Evolutionary conservation across 1,284 basidiomycete genomes (phyloP).

Genomic region (Pseudozyma flocculosa): DNA sequence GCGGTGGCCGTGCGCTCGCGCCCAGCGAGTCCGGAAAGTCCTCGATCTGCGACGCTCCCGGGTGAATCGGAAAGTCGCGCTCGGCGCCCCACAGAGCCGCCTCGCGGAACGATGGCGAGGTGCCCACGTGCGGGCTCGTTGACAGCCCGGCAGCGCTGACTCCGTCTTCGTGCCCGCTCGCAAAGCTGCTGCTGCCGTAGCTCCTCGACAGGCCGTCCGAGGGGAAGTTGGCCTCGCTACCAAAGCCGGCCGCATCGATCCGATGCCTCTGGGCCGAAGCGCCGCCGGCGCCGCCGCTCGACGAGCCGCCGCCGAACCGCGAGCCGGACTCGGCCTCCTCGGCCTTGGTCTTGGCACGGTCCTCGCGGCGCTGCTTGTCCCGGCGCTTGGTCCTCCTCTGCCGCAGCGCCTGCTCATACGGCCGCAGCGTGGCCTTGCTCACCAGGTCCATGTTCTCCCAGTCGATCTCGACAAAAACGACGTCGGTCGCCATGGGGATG

Average conservation of each 20-base stretch:
- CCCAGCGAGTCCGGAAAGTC: conserved; percentile 44
- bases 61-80: conserved; percentile 50
- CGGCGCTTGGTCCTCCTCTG: conserved; percentile 38
- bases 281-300: conserved; percentile 13
- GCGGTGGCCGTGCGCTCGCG: no score
- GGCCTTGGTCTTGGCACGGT: conserved; percentile 45
- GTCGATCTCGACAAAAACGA: conserved; percentile 90
- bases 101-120: conserved; percentile 48
- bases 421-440: conserved; percentile 33
- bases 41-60: conserved; percentile 31
- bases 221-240: conserved; percentile 29
- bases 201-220: conserved; percentile 35
- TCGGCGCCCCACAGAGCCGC: conserved; percentile 53
- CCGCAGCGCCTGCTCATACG: conserved; percentile 47
- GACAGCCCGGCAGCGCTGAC: background rate
- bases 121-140: background rate
- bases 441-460: conserved; percentile 49
- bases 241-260: conserved; percentile 6
- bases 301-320: conserved; percentile 28
- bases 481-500: conserved; percentile 85
- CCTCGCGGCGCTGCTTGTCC: conserved; percentile 48
- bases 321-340: conserved; percentile 42
- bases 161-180: conserved; percentile 7
- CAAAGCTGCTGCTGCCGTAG: conserved; percentile 14
- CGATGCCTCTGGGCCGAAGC: no score